A percentile compares a stretch with the other conserved stretches of the same genome.
These are phyloP conservation scores for Brassica hybrid DNA, from an alignment of 441 rosid species.

Conservation along the genomic window DNA sequence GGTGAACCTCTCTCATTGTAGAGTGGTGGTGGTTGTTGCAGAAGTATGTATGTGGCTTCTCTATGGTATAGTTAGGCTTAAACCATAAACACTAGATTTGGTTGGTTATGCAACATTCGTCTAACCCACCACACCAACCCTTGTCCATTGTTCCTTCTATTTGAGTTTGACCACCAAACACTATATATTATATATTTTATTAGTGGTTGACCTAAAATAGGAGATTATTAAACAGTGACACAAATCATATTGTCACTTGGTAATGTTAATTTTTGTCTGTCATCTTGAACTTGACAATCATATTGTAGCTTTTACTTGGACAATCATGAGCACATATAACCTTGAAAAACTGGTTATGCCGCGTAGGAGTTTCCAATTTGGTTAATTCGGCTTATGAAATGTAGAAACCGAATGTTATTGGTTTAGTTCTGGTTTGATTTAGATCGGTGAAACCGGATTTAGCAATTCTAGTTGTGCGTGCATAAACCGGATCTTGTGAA, in stretches of 20 bases:
- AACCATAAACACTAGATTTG: slow-evolving; percentile 22
- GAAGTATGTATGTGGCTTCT: slow-evolving; percentile 24
- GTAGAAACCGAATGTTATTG: background rate
- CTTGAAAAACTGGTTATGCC: background rate
- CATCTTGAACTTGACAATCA: too few species aligned
- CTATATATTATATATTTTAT: background rate
- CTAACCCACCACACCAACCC: slow-evolving; percentile 40
- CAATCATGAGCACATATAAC: too few species aligned
- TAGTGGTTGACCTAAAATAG: slow-evolving; percentile 31
- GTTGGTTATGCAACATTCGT: slow-evolving; percentile 35
- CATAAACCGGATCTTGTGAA: background rate
- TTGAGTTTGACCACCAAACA: background rate
- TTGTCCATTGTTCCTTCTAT: background rate
- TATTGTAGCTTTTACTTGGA: too few species aligned
- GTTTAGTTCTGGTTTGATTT: background rate
- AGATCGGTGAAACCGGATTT: background rate
- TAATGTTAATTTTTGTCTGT: too few species aligned
- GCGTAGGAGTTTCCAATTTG: background rate
- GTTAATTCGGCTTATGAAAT: background rate
- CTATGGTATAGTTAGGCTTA: slow-evolving; percentile 37
- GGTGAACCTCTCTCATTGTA: slow-evolving; percentile 27
- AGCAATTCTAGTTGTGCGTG: background rate
- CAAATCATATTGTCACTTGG: too few species aligned
- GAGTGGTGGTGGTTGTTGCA: slow-evolving; percentile 7
- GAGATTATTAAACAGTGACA: too few species aligned